Conservation (phyloP, 1,139 yeast species). For the Candida tetrigidarum region DNA sequence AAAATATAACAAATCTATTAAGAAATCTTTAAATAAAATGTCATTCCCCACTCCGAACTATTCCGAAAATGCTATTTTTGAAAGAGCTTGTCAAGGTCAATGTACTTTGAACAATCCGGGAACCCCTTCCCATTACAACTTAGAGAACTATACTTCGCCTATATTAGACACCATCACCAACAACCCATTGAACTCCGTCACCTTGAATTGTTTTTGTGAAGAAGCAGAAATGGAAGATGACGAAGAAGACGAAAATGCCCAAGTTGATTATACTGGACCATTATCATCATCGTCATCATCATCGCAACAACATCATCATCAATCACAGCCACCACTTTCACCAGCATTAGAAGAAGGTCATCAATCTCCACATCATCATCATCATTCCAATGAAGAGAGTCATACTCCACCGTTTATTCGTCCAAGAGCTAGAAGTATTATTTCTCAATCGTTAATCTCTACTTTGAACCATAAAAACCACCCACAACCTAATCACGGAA, state of each 20-base stretch:
- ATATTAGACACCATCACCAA: conserved; percentile 35
- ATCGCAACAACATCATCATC: conserved; percentile 1
- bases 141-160: conserved; percentile 36
- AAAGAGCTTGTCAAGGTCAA: conserved; percentile 16
- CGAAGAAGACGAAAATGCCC: conserved; percentile 8
- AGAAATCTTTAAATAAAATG: conserved; percentile 16
- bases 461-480: conserved; percentile 18
- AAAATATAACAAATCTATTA: conserved; percentile 14
- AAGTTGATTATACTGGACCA: conserved; percentile 9
- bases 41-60: conserved; percentile 13
- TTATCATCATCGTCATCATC: background rate
- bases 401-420: conserved; percentile 11
- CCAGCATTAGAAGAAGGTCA: too few relatives aligned
- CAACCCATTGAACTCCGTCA: conserved; percentile 28
- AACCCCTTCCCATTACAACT: conserved; percentile 29
- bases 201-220: conserved; percentile 30
- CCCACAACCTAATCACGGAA: too few relatives aligned
- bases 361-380: conserved; percentile 3
- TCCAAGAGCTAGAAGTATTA: conserved; percentile 28
- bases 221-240: conserved; percentile 8
- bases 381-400: background rate
- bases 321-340: too few relatives aligned
- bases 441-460: conserved; percentile 28
- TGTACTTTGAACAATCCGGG: conserved; percentile 16
- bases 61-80: conserved; percentile 19